Base-by-base conservation (phyloP, 148 eudicot species). In the Fallopia convolvulus region DNA sequence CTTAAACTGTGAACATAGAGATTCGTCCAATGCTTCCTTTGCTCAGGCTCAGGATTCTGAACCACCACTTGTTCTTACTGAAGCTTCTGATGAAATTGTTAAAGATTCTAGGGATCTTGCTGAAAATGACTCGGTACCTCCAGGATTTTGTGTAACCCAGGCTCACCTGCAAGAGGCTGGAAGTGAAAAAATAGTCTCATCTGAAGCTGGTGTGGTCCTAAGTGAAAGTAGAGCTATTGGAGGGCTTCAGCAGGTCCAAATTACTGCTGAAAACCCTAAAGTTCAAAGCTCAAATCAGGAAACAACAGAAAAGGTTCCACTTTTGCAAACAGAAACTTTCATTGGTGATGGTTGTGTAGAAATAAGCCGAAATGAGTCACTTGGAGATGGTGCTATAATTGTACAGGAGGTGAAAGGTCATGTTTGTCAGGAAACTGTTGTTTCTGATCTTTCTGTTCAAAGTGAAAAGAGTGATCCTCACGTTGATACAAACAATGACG, bases 91-190 rank as follows among this genome's bases (percentile, higher is more conserved):
- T 41, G 76, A 46, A 14, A 53, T 44, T 18, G 72, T 42, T 48
- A 39, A 49, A 70, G 76, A 60, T 66, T 78, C 76, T 15, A 23
- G 21, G 47, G 39, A 36, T 68, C 81, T 18, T 68, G 47, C 42
- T 78, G 41, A 78, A 39, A 75, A 68, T 32, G 78, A 48, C 36
- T 78, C 78, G 74, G 75, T 75, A 2, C 73, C 81, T 21, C 77
- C 83, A 18, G 84, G 84, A 75, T 74, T 74, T 82, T 65, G 40
- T 32, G 66, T 66, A 42, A 32, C 83, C 41, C 55, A 81, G 52
- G 42, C 80, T 74, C 70, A 20, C 74, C 32, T 74, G 53, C 42
- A 70, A 44, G 66, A 61, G 65, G 65, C 72, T 32, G 39, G 58
- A 40, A 61, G 40, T 60, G 74, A 17, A 26, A 56, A 47, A 52